Evolutionary conservation across 2,329 filamentous ascomycete genomes (phyloP).

Genomic region (Cryphonectria nitschkei): DNA sequence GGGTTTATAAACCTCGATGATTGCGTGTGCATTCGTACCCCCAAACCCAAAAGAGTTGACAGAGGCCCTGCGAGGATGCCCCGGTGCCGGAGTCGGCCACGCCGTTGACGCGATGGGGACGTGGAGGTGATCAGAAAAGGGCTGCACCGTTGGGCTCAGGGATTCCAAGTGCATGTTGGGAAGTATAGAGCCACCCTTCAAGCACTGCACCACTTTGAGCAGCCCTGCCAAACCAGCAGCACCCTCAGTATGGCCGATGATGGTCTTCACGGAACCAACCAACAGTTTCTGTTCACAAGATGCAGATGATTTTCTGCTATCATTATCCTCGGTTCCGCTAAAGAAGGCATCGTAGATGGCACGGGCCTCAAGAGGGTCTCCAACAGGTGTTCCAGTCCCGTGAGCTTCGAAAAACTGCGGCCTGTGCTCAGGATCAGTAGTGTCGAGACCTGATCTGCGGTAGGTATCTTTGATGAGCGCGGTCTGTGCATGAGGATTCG

Average conservation of each 20-base stretch:
- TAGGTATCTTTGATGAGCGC: constrained; percentile 51
- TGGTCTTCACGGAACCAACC: constrained; percentile 49
- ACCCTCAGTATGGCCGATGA: constrained; percentile 55
- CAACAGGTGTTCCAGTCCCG: constrained; percentile 45
- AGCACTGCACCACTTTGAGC: constrained; percentile 47
- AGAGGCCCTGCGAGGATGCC: constrained; percentile 46
- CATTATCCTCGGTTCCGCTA: not conserved
- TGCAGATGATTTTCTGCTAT: not conserved
- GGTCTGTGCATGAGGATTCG: constrained; percentile 50
- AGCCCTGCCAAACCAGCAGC: constrained; percentile 53
- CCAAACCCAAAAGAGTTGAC: constrained; percentile 53
- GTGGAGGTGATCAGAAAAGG: constrained; percentile 39
- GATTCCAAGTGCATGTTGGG: constrained; percentile 48
- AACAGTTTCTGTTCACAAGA: constrained; percentile 34
- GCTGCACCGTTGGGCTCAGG: constrained; percentile 46
- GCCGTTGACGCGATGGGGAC: constrained; percentile 38
- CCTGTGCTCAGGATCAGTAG: constrained; percentile 37
- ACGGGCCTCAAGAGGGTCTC: constrained; percentile 48
- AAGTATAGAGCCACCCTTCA: constrained; percentile 45
- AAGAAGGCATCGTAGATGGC: constrained; percentile 50
- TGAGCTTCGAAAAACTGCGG: constrained; percentile 55
- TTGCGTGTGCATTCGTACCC: constrained; percentile 49
- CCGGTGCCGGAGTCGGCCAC: constrained; percentile 42
- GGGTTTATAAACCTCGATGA: constrained; percentile 45
- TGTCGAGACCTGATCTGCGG: constrained; percentile 45